Evolutionary conservation across 208 protist species (phyloP), one percentile per base, ranked within the genome.

Genomic region (Leishmania gerbilli): DNA sequence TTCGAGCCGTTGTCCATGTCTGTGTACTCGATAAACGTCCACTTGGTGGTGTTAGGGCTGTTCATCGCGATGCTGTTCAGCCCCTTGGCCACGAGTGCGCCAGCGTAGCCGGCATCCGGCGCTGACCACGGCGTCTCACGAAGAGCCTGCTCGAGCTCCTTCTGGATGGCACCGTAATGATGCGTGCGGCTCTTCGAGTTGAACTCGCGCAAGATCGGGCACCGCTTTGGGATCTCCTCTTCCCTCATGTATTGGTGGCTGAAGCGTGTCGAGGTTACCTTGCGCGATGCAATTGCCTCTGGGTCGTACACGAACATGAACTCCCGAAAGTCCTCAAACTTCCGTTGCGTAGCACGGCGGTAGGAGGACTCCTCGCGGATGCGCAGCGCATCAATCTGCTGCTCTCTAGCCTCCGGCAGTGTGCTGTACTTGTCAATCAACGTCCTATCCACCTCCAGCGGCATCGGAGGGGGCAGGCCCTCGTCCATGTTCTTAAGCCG

Each of bases 11-110:
- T 75, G 62, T 89, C 81, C 7, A 77, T 78, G 27, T 92, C 83
- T n/a, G 79, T 79, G 82, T 96, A 96, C 83, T 96, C 92, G 45
- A 96, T 88, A 58, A 96, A 92, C 21, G 91, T 94, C 92, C 92
- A 96, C 82, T 96, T 96, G 21, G 88, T 89, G 0, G 88, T 93
- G 84, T 88, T 89, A 13, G 92, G 90, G 42, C 90, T 90, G 81
- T 91, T 93, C n/a, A 78, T 82, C 21, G 89, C 80, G 71, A 96
- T 90, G 47, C 80, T 79, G 64, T 71, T 75, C 42, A 96, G 87
- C 2, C 90, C 92, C 71, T 94, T 90, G 0, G 88, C 90, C 1
- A 96, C 75, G 42, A 96, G 83, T 19, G 88, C 62, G 34, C 80
- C 82, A 11, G 90, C 90, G 62, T 90, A 88, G n/a, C 85, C 89